Percentiles rank a stretch among this genome's conserved stretches.
phyloP scores from a whole-genome alignment of 768 basidiomycete species.

The Mycena floridula region DNA sequence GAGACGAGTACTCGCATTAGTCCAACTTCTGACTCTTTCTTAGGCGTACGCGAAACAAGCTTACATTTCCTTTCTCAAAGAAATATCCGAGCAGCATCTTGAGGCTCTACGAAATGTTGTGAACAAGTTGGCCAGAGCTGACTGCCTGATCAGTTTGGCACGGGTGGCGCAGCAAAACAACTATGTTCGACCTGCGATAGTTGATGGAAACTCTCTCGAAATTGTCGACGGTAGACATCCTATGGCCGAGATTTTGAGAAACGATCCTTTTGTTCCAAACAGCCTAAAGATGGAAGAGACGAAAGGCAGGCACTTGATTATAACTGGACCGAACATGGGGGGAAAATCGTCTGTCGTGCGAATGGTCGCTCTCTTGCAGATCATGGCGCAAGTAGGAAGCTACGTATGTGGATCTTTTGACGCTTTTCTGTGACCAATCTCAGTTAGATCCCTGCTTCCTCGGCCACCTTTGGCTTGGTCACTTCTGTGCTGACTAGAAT shows the following conservation, averaged over 20 bases:
- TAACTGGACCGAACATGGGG: conserved; percentile 87
- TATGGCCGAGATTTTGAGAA: conserved; percentile 75
- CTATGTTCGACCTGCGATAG: conserved; percentile 76
- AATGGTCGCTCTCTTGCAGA: conserved; percentile 69
- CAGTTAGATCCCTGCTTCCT: conserved; percentile 78
- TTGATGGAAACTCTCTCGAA: conserved; percentile 58
- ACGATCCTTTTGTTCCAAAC: conserved; percentile 86
- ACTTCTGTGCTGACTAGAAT: conserved; percentile 86
- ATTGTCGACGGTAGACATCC: conserved; percentile 88
- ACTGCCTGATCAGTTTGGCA: conserved; percentile 85
- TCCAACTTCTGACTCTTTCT: not conserved
- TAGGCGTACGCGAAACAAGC: conserved; percentile 60
- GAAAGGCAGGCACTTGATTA: conserved; percentile 52
- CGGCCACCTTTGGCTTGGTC: conserved; percentile 69
- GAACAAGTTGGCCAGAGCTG: conserved; percentile 75
- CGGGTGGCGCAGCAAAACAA: conserved; percentile 69
- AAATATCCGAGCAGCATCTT: conserved; percentile 67
- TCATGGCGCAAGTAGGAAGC: conserved; percentile 90
- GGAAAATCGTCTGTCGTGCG: conserved; percentile 82
- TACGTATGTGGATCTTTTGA: no score
- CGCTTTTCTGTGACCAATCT: no score
- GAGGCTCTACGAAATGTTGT: conserved; percentile 66
- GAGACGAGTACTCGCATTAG: not conserved
- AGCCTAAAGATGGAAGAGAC: conserved; percentile 57
- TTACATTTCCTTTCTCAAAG: conserved; percentile 59